A percentile compares a stretch with the other conserved stretches of the same genome.
These are phyloP conservation scores for Rhynchospora tenuis DNA, from an alignment of 176 grass and related monocot genomes.

Conservation along the genomic window DNA sequence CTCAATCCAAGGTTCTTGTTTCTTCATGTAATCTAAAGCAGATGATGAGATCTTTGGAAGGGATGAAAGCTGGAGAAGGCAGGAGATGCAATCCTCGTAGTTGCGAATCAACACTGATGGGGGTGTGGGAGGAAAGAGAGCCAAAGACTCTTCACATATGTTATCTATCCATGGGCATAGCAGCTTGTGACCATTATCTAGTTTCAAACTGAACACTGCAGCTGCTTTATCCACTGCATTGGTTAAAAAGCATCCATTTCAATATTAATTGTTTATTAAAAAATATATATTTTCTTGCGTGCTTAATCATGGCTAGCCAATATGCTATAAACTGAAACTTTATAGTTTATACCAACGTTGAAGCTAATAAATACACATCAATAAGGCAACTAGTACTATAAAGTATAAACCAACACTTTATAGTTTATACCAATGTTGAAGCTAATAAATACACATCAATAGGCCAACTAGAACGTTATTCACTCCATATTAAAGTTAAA, in stretches of 20 bases:
- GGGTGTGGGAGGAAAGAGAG: slow-evolving; percentile 78
- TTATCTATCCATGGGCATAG: slow-evolving; percentile 97
- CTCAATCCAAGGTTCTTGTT: slow-evolving; percentile 52
- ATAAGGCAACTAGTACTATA: background rate
- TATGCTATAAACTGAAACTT: background rate
- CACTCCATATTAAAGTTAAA: background rate
- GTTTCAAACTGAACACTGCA: slow-evolving; percentile 87
- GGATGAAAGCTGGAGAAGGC: slow-evolving; percentile 56
- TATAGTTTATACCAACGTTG: background rate
- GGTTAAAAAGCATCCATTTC: background rate
- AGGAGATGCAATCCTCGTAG: slow-evolving; percentile 54
- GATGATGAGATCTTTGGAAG: slow-evolving; percentile 71
- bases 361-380: background rate
- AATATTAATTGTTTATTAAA: background rate
- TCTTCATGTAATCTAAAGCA: slow-evolving; percentile 67
- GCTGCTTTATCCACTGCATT: slow-evolving; percentile 94
- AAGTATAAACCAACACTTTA: no score
- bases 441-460: background rate
- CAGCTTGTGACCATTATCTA: slow-evolving; percentile 88
- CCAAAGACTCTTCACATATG: slow-evolving; percentile 84
- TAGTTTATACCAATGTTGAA: background rate
- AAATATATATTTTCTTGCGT: no score
- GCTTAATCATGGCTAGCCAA: background rate
- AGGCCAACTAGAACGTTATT: background rate
- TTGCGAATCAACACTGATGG: slow-evolving; percentile 63